A percentile compares a stretch with the other conserved stretches of the same genome.
Evolutionary conservation across 768 basidiomycete species (phyloP).

Genomic region (Clitopilus passeckerianus): DNA sequence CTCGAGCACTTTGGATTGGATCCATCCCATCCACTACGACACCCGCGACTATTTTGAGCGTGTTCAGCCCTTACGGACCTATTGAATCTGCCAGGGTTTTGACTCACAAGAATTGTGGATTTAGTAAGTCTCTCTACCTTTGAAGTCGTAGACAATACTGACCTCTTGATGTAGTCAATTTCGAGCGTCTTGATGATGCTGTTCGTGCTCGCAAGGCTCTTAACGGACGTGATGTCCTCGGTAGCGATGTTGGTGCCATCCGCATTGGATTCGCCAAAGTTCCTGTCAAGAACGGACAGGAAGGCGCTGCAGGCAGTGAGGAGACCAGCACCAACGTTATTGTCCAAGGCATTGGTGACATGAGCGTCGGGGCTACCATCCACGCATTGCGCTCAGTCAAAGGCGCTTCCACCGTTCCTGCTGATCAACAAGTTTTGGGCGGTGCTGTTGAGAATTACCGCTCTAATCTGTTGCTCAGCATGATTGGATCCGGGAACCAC

Average conservation of each 20-base stretch:
- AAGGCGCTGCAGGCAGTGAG: constrained; percentile 52
- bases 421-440: constrained; percentile 89
- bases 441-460: constrained; percentile 94
- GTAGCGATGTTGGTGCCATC: constrained; percentile 94
- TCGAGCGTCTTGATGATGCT: constrained; percentile 95
- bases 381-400: constrained; percentile 83
- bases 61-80: constrained; percentile 96
- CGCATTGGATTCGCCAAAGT: constrained; percentile 97
- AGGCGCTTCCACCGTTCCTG: constrained; percentile 88
- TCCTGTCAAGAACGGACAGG: constrained; percentile 82
- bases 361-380: constrained; percentile 86
- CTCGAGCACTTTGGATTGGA: constrained; percentile 96
- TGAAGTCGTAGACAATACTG: background rate
- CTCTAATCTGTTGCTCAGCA: constrained; percentile 83
- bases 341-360: constrained; percentile 78
- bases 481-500: constrained; percentile 77
- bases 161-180: constrained; percentile 63
- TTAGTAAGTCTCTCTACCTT: constrained; percentile 47
- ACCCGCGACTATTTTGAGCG: constrained; percentile 88
- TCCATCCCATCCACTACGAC: constrained; percentile 95
- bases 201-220: constrained; percentile 93
- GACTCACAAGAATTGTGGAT: constrained; percentile 96
- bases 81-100: constrained; percentile 96
- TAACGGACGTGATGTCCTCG: constrained; percentile 93
- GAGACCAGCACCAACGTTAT: constrained; percentile 54